A percentile compares a stretch with the other conserved stretches of the same genome.
phyloP scores from a whole-genome alignment of 495 filamentous ascomycete genomes.

The Hypoxylon cercidicola region DNA sequence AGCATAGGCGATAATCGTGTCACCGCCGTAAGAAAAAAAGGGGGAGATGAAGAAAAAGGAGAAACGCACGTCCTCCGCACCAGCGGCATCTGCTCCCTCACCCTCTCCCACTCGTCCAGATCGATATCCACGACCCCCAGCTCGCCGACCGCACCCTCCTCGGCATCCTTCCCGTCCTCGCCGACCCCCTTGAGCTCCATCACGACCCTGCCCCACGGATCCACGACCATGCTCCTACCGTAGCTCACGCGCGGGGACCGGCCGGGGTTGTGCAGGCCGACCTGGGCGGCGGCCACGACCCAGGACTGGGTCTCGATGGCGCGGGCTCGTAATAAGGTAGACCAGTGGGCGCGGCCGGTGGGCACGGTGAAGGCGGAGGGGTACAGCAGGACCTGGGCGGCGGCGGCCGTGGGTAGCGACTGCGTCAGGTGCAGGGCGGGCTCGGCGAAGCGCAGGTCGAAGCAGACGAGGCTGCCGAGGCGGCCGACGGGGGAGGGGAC shows the following conservation, averaged over 20 bases:
- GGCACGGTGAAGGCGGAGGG: conserved; percentile 92
- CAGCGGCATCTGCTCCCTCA: conserved; percentile 71
- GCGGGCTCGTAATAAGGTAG: conserved; percentile 76
- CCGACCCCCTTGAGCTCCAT: conserved; percentile 67
- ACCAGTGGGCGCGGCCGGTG: conserved; percentile 90
- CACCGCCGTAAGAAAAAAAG: conserved; percentile 2
- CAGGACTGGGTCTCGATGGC: conserved; percentile 92
- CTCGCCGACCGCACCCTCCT: conserved; percentile 52
- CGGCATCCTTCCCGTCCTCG: conserved; percentile 52
- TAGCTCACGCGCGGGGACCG: conserved; percentile 74
- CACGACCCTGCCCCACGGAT: conserved; percentile 86
- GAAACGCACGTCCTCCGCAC: conserved; percentile 61
- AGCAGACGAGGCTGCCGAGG: conserved; percentile 85
- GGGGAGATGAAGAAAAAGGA: not conserved
- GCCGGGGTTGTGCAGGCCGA: conserved; percentile 76
- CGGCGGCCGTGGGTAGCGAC: conserved; percentile 44
- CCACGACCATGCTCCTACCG: conserved; percentile 87
- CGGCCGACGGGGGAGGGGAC: conserved; percentile 78
- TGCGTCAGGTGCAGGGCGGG: conserved; percentile 72
- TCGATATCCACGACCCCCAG: conserved; percentile 62
- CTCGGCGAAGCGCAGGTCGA: conserved; percentile 91
- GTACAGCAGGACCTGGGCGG: conserved; percentile 83
- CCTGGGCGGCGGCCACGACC: conserved; percentile 89
- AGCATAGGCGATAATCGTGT: not conserved
- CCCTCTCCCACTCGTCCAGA: conserved; percentile 54